Evolutionary conservation across 805 yeast species (phyloP).

Genomic region (Sugiyamaella boreocaroliniensis): DNA sequence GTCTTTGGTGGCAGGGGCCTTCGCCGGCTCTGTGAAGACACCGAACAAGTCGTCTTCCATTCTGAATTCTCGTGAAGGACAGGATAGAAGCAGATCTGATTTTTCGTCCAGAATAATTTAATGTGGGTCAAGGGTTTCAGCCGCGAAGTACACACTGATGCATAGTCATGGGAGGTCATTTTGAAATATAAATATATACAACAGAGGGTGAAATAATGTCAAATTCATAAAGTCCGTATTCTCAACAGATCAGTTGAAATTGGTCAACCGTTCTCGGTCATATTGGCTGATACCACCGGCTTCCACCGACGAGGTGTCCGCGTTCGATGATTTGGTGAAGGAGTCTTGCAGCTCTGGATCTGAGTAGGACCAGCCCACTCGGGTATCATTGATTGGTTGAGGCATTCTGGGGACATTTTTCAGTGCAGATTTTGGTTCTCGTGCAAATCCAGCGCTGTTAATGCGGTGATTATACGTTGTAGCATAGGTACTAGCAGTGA

Average conservation of each 20-base stretch:
- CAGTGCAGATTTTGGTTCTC: constrained; percentile 4
- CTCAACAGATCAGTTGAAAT: constrained; percentile 1
- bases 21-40: constrained; percentile 28
- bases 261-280: constrained; percentile 15
- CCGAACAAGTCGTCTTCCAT: constrained; percentile 25
- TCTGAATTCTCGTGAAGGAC: background rate
- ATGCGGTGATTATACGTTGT: constrained; percentile 8
- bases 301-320: background rate
- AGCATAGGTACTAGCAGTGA: constrained; percentile 4
- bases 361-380: background rate
- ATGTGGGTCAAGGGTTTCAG: constrained; percentile 1
- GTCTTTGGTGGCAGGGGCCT: background rate
- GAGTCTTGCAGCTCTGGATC: background rate
- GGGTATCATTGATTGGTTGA: background rate
- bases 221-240: background rate
- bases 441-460: constrained; percentile 17
- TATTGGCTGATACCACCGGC: constrained; percentile 11
- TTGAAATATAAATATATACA: background rate
- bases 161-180: no score
- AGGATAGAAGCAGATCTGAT: background rate
- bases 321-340: background rate
- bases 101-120: background rate
- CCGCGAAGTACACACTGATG: no score
- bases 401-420: background rate
- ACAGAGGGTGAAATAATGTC: background rate